These are phyloP conservation scores for Tolypocladium cylindrosporum DNA, from an alignment of 2,329 filamentous ascomycete species.

Conservation along the genomic window DNA sequence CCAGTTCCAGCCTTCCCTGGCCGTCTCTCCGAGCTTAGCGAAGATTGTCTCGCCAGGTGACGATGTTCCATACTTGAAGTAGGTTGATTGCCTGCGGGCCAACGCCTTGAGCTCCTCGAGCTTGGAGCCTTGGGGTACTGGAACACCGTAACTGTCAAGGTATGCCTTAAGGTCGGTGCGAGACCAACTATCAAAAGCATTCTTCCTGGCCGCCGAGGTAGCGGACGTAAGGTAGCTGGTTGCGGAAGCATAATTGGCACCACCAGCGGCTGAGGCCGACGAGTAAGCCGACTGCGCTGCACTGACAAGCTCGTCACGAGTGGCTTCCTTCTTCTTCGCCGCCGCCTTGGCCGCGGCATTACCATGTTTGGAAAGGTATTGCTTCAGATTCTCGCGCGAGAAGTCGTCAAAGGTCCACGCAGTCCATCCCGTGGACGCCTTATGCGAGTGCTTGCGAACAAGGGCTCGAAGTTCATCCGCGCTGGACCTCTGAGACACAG, in stretches of 20 bases:
- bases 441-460: conserved; percentile 64
- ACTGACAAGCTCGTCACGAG: conserved; percentile 62
- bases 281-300: conserved; percentile 52
- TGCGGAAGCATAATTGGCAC: conserved; percentile 51
- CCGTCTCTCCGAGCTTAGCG: conserved; percentile 47
- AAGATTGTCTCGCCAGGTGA: conserved; percentile 55
- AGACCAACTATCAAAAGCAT: conserved; percentile 63
- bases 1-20: conserved; percentile 41
- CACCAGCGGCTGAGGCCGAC: conserved; percentile 49
- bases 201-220: conserved; percentile 55
- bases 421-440: conserved; percentile 56
- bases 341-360: conserved; percentile 47
- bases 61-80: conserved; percentile 66
- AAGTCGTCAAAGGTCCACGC: conserved; percentile 76
- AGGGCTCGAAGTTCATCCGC: conserved; percentile 63
- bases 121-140: conserved; percentile 55
- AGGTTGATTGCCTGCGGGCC: conserved; percentile 63
- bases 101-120: conserved; percentile 60
- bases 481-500: conserved; percentile 62
- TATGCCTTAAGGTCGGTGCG: conserved; percentile 67
- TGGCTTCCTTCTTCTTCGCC: conserved; percentile 52
- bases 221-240: conserved; percentile 61
- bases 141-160: conserved; percentile 67
- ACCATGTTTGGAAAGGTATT: conserved; percentile 42
- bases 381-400: conserved; percentile 58